Evolutionary conservation across 805 yeast species (phyloP), one percentile per base, ranked within the genome.

Genomic region (Danielia oregonensis): DNA sequence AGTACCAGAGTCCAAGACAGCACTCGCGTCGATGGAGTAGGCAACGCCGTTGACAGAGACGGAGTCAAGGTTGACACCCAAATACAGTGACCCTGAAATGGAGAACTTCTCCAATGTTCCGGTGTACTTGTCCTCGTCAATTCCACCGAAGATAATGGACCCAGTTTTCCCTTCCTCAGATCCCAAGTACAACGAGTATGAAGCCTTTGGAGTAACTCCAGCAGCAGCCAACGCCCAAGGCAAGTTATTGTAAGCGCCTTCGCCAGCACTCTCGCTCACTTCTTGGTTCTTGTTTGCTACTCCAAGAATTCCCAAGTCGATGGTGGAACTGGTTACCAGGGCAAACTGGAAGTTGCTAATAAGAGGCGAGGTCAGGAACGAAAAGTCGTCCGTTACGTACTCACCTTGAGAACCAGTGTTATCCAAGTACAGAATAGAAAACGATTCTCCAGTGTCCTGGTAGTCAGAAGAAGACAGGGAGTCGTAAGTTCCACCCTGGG

Each of bases 101-200:
- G 35, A 29, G 23, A 29, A 15, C 22, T 32, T 15, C 17, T 17
- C 24, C 27, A 36, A 36, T 8, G 17, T 24, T 2, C 57, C 65
- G 9, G 30, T 19, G 40, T 52, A 60, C 40, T 57, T 57, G 26
- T 48, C 48, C 13, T 49, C 33, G 42, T 60, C 64, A 29, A 61
- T 47, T 23, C 60, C 68, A 5, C 68, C 68, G 43, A 62, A 62
- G 18, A 60, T 33, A 16, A 62, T 43, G 2, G 48, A 22, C 6
- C 56, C 56, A 11, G 23, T 3, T 3, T 17, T 11, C 5, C 40
- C 41, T 17, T 35, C 32, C 4, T 37, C 34, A 9, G 22, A 19
- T 33, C 40, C 42, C 33, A 51, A 36, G 32, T 26, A 46, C 21
- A 46, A 26, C 5, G 49, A 40, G 26, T 40, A 44, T 13, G 29